phyloP scores from a whole-genome alignment of 106 monocot species.

The Apostasia ramifera region DNA sequence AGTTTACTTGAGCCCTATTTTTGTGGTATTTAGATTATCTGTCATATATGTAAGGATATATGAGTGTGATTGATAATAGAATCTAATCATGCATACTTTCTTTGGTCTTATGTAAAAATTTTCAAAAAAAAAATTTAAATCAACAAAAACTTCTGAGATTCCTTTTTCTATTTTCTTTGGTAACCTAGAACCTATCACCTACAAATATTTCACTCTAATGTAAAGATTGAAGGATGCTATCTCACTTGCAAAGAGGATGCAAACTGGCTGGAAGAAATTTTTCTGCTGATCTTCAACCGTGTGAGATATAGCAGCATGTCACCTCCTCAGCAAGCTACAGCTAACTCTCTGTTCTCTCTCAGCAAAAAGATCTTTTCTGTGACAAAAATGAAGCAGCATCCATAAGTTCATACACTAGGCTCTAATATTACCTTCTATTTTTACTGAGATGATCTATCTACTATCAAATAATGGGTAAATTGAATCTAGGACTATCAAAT shows the following conservation, averaged over 20 bases:
- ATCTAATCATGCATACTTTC: too few relatives aligned
- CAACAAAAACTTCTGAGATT: slow-evolving; percentile 1
- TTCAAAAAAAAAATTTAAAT: background rate
- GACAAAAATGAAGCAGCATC: background rate
- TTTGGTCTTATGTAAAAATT: too few relatives aligned
- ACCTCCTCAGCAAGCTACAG: slow-evolving; percentile 3
- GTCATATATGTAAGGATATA: too few relatives aligned
- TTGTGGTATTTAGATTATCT: too few relatives aligned
- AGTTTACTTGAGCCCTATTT: too few relatives aligned
- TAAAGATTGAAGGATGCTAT: background rate
- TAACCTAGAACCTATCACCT: background rate
- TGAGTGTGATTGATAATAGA: too few relatives aligned
- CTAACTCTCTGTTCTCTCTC: slow-evolving; percentile 2
- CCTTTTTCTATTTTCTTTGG: background rate
- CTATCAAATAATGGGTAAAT: background rate
- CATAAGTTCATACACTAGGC: background rate
- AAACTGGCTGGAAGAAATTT: background rate
- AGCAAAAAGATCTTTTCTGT: slow-evolving; percentile 20
- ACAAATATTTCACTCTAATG: too few relatives aligned
- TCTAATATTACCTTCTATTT: background rate
- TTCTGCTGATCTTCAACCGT: background rate
- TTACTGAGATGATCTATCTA: background rate
- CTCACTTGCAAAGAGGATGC: background rate
- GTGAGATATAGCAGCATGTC: background rate
- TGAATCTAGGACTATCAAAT: too few relatives aligned